phyloP scores from a whole-genome alignment of 1,284 basidiomycete genomes.

The Trichosporon ovoides region DNA sequence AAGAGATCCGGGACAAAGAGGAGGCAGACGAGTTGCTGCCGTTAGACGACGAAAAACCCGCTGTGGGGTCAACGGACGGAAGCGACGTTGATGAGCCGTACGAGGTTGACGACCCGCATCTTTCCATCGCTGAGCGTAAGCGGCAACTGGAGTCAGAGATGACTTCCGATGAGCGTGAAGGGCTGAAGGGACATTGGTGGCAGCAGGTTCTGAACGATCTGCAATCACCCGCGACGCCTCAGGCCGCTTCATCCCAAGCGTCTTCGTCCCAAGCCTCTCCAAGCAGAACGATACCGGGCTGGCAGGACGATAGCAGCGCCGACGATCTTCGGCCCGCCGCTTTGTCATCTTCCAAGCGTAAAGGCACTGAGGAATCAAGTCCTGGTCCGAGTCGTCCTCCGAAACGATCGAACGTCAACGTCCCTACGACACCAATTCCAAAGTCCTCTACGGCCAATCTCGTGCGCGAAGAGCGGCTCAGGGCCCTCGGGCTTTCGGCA shows the following conservation, averaged over 20 bases:
- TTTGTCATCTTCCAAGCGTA: not conserved
- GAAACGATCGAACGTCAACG: not conserved
- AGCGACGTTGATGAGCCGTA: slow-evolving; percentile 3
- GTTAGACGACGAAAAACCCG: slow-evolving; percentile 7
- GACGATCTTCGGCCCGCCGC: not conserved
- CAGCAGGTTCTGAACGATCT: slow-evolving; percentile 22
- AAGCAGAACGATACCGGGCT: not conserved
- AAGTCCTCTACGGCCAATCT: not conserved
- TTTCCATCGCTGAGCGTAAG: slow-evolving; percentile 25
- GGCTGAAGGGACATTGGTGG: slow-evolving; percentile 33
- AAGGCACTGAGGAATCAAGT: not conserved
- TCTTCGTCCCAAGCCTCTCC: not conserved
- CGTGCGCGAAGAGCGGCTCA: slow-evolving; percentile 22
- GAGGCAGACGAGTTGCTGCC: not conserved
- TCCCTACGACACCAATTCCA: not conserved
- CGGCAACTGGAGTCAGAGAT: slow-evolving; percentile 40
- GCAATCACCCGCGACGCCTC: not conserved
- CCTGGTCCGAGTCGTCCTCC: not conserved
- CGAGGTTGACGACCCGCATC: slow-evolving; percentile 32
- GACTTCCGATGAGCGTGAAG: slow-evolving; percentile 33
- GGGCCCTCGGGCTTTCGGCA: slow-evolving; percentile 22
- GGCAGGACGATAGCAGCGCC: not conserved
- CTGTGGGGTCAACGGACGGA: not conserved
- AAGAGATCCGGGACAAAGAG: not conserved
- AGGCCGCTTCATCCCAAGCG: too few species aligned